Percentiles rank a stretch among this genome's conserved stretches.
These are phyloP conservation scores for Dothideomycetes sp. DNA, from an alignment of 2,329 filamentous ascomycete species.

Conservation along the genomic window DNA sequence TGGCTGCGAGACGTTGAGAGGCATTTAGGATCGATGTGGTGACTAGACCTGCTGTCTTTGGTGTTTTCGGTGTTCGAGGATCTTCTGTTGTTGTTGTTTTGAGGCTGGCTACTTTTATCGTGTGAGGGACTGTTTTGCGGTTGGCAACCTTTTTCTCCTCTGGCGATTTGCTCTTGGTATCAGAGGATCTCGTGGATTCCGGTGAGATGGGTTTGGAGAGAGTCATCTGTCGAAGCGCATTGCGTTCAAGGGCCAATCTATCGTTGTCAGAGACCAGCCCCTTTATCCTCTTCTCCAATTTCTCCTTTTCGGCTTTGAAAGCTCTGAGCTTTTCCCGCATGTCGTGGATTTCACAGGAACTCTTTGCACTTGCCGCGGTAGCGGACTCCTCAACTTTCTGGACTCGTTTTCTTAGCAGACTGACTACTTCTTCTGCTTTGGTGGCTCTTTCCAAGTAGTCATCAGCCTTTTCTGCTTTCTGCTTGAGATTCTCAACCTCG, in stretches of 20 bases:
- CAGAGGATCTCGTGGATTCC: too few relatives aligned
- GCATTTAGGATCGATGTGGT: not conserved
- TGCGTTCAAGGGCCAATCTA: too few relatives aligned
- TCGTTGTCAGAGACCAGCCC: too few relatives aligned
- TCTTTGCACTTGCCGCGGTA: not conserved
- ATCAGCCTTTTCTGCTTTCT: not conserved
- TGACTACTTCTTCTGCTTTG: not conserved
- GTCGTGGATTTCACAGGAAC: not conserved
- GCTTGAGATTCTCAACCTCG: not conserved
- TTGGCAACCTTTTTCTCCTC: too few relatives aligned
- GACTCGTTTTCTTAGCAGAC: not conserved
- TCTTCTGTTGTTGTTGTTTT: not conserved
- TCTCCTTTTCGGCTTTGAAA: not conserved
- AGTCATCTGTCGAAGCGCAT: too few relatives aligned
- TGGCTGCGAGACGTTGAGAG: not conserved
- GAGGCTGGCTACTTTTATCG: too few relatives aligned
- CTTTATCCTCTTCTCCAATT: too few relatives aligned
- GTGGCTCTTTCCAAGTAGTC: not conserved
- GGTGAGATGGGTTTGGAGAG: too few relatives aligned
- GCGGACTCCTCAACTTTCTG: not conserved
- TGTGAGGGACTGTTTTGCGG: too few relatives aligned
- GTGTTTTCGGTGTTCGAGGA: not conserved
- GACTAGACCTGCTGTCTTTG: not conserved
- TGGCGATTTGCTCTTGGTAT: too few relatives aligned
- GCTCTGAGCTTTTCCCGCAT: not conserved